Evolutionary conservation across 2,329 filamentous ascomycete species (phyloP), one percentile per base, ranked within the genome.

Genomic region (Diaporthe destruens): DNA sequence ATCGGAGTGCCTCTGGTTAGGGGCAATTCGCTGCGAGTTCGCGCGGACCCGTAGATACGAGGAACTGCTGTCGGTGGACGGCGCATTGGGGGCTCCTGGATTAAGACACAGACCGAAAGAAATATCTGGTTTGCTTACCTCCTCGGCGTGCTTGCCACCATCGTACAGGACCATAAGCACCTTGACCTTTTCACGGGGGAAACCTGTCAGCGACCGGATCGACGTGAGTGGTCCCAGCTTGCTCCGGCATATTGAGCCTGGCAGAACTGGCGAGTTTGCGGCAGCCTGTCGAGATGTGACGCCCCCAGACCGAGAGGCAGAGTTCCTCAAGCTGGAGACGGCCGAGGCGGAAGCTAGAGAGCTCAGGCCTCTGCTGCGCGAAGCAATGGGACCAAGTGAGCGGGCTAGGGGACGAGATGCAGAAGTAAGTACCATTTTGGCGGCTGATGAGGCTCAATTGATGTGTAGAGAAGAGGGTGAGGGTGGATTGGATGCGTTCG

Each of bases 91-190:
- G 67, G 70, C 54, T 72, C 44, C 39, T 34, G 57, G 25, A 56
- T 36, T 69, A 29, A 9, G n/a, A 53, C 57, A 39, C 29, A 39
- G 3, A 12, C 3, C 5, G 2, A 39, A n/a, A 42, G 16, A 54
- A 44, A 18, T 0, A 14, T 20, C 32, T 23, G 42, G 6, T 16
- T 34, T 57, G 82, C 86, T 83, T 82, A 97, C 94, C 81, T 98
- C 89, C 85, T 93, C 87, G 86, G 95, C 95, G 87, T 98, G 94
- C 87, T 94, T 87, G 82, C 91, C 89, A 83, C 95, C 95, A 85
- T 98, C 95, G 88, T 98, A 98, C 79, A 98, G 90, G 79, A 97
- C 94, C 81, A 95, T 88, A 82, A 98, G 92, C 86, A 98, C 94
- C 88, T 98, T 98, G 87, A 95, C 95, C 95, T 98, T 83, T 84